Conservation (phyloP, 2,329 filamentous ascomycete species). For the Alternaria sp. region DNA sequence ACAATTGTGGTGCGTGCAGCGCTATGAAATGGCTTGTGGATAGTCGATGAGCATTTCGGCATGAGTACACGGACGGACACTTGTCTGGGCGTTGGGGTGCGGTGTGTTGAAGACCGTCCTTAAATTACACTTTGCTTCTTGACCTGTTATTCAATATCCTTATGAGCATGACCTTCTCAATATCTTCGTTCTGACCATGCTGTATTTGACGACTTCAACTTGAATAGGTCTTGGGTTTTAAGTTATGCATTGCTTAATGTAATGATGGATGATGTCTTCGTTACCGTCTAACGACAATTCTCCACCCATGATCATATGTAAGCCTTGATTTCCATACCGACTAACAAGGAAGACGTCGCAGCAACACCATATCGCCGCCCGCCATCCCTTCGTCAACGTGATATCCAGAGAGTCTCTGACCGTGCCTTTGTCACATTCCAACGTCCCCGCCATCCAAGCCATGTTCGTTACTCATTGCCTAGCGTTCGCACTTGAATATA, state of each 20-base stretch:
- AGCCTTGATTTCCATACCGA: not conserved
- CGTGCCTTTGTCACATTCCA: not conserved
- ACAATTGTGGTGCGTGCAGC: not conserved
- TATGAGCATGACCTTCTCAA: not conserved
- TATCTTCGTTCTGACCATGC: not conserved
- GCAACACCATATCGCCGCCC: not conserved
- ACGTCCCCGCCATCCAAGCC: not conserved
- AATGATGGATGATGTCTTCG: not conserved
- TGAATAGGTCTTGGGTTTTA: not conserved
- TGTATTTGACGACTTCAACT: fast-evolving
- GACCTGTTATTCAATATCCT: not conserved
- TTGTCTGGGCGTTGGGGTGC: not conserved
- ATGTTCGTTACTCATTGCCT: not conserved
- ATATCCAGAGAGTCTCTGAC: not conserved
- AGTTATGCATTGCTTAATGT: not conserved
- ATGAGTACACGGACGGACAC: not conserved
- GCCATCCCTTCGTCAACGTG: not conserved
- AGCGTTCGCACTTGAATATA: not conserved
- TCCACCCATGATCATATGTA: not conserved
- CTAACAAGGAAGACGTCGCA: not conserved
- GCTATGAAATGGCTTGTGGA: not conserved
- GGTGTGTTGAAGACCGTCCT: not conserved
- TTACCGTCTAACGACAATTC: not conserved
- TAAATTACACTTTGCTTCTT: not conserved
- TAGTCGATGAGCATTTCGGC: not conserved